Evolutionary conservation across 192 early-diverging fungal genomes (phyloP).

Genomic region (Linnemannia elongata): DNA sequence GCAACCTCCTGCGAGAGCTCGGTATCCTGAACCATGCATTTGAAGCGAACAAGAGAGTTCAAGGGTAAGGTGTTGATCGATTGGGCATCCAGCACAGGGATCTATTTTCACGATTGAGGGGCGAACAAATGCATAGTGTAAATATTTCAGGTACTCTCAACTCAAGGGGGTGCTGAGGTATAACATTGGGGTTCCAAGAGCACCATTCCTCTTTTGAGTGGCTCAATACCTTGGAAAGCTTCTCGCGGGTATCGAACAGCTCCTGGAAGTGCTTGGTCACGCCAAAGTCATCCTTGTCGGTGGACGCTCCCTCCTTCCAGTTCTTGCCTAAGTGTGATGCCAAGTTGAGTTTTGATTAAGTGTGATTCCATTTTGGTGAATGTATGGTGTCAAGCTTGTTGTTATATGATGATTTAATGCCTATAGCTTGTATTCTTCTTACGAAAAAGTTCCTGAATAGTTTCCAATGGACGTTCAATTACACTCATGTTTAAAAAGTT

Average conservation of each 20-base stretch:
- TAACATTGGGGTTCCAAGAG: not conserved
- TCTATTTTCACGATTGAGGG: conserved; percentile 25
- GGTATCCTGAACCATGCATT: conserved; percentile 88
- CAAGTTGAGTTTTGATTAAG: not conserved
- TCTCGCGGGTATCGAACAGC: conserved; percentile 45
- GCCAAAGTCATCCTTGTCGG: conserved; percentile 42
- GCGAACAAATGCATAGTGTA: not conserved
- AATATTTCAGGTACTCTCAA: not conserved
- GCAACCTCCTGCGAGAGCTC: conserved; percentile 79
- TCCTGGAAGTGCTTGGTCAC: conserved; percentile 47
- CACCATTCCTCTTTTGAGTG: not conserved
- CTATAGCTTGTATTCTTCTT: not conserved
- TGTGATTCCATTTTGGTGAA: not conserved
- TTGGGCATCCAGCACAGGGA: conserved; percentile 59
- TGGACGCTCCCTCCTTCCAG: conserved; percentile 22
- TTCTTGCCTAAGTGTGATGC: conserved; percentile 32
- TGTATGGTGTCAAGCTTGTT: no score
- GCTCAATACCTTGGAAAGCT: conserved; percentile 35
- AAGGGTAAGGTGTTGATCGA: conserved; percentile 41
- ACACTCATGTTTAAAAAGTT: conserved; percentile 10
- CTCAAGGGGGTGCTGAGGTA: not conserved
- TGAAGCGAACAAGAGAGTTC: conserved; percentile 74
- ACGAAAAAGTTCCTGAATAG: conserved; percentile 46
- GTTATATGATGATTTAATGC: not conserved
- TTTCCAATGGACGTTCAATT: conserved; percentile 38